Evolutionary conservation across 345 rosid genomes (phyloP), one percentile per base, ranked within the genome.

Genomic region (Sisymbrium irio): DNA sequence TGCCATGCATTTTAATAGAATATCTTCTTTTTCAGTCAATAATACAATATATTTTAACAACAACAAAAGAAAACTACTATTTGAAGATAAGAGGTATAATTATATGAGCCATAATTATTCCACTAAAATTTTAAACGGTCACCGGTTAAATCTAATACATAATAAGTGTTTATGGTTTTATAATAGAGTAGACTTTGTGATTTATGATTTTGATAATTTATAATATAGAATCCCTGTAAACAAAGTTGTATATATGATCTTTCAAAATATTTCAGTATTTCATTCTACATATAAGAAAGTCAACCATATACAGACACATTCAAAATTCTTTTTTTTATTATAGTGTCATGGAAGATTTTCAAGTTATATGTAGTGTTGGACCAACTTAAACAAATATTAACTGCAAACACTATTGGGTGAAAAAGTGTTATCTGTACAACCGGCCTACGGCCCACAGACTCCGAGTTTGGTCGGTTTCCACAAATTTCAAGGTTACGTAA

Each of bases 391-490:
- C 36, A 25, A 18, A 49, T 35, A 40, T 68, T 42, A 61, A 41
- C 61, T 42, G 27, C 18, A 39, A 65, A 60, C 67, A 46, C 46
- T 19, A 50, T 14, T 46, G 55, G 60, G 45, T 50, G 44, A 39
- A 74, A 6, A 51, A 19, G 1, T 33, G 36, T 45, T 68, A 51
- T 55, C 17, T 44, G 40, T 18, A 10, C 42, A 63, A n/a, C n/a
- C n/a, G n/a, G n/a, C n/a, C n/a, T n/a, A 65, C 71, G 65, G 65
- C 79, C 75, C 64, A 69, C 65, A 69, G 71, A 27, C 4, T 27
- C 28, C 4, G 28, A 45, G 33, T 69, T 45, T 76, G 79, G 79
- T 62, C 79, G 79, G 79, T 76, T 62, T 69, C 75, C 58, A 62
- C 39, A 76, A 13, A 15, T 68, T 22, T 44, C 37, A 45, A 19